A percentile compares a stretch with the other conserved stretches of the same genome.
Conservation (phyloP, 139 green algal species). For the Chlamydomonas schloesseri region DNA sequence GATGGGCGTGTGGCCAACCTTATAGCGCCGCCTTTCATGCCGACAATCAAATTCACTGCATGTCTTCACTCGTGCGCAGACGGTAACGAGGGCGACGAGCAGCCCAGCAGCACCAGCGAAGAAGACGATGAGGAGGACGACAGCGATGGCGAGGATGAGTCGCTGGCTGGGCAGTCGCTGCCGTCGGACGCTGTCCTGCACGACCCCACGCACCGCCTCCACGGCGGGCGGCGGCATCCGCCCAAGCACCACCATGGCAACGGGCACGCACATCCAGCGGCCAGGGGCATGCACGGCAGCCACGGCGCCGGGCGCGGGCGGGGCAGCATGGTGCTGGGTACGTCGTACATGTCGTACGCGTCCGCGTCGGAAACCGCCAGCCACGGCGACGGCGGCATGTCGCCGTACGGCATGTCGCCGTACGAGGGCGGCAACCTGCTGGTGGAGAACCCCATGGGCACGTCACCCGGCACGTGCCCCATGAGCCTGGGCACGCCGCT, state of each 20-base stretch:
- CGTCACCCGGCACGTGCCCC: conserved; percentile 14
- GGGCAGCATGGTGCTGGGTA: background rate
- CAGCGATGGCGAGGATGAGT: conserved; percentile 31
- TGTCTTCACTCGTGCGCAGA: conserved; percentile 9
- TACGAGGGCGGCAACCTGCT: conserved; percentile 32
- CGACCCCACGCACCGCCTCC: background rate
- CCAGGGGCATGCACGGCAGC: background rate
- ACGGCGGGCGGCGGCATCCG: background rate
- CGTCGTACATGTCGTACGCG: conserved; percentile 49
- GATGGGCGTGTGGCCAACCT: no score
- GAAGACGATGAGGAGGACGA: conserved; percentile 8
- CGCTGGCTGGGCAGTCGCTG: conserved; percentile 15
- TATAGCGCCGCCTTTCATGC: no score
- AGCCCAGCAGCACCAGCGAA: conserved; percentile 14
- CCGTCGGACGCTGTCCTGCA: conserved; percentile 46
- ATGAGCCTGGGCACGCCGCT: conserved; percentile 37
- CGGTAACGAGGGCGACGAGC: background rate
- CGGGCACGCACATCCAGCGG: background rate
- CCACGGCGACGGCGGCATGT: conserved; percentile 13
- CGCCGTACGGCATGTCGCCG: conserved; percentile 34
- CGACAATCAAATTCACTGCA: no score
- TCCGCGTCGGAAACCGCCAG: conserved; percentile 7
- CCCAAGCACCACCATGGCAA: background rate
- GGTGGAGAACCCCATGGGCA: conserved; percentile 26
- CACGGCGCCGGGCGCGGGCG: background rate